Base-by-base conservation (phyloP, 1,139 yeast species). In the Saccharomyces pastorianus region DNA sequence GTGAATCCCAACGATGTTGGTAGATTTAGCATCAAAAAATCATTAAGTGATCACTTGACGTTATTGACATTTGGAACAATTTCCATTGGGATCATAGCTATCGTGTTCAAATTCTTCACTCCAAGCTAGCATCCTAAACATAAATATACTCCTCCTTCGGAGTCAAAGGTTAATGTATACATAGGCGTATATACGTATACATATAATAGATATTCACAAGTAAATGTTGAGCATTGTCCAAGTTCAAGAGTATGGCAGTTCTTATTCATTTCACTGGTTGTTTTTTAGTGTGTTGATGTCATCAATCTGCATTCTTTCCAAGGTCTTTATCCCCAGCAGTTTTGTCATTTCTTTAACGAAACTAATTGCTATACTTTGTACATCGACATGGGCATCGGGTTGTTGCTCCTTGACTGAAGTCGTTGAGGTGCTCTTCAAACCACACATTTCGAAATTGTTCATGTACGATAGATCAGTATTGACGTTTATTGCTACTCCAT, bases 401-500 rank as follows among this genome's bases (percentile, higher is more conserved):
- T 56, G 51, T 64, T 75, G 64, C 53, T 67, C 64, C 1, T 56
- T 51, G 57, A 83, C 71, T 0, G 82, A 78, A 0, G 88, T 84
- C 47, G 85, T 83, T 25, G 63, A 61, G 34, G 80, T 80, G 9
- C 79, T 81, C 0, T 86, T 82, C 47, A 91, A 74, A 0, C 99
- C 99, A 72, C 99, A 95, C 78, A 95, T 89, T 11, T 82, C 84
- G 60, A 88, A 77, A 27, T 76, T 72, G 58, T 88, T 85, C 64
- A 91, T 79, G 71, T 78, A 88, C 48, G 79, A 76, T 53, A 89
- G 75, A 60, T 90, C 89, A 0, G 96, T 91, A 42, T 67, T 62
- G 1, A 88, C 84, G 65, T 95, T 95, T 50, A 95, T 77, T 0
- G 95, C 89, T 13, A 91, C 76, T 0, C 99, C 99, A 71, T 90